These are phyloP conservation scores for Scheffersomyces lignicola DNA, from an alignment of 1,139 yeast genomes.

Conservation along the genomic window DNA sequence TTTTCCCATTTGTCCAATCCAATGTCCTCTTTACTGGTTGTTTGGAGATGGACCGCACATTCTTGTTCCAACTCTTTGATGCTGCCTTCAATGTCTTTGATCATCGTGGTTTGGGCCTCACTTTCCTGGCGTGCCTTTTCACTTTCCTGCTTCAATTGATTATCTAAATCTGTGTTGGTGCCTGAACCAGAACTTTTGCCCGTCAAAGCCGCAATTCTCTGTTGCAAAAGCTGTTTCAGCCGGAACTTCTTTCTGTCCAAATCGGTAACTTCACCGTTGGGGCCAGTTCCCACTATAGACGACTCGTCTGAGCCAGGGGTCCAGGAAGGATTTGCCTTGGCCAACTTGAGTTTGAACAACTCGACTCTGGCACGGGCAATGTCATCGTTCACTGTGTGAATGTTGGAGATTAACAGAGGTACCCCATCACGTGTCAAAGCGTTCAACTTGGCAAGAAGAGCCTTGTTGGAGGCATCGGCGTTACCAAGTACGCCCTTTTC, in stretches of 20 bases:
- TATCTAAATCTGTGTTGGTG: constrained; percentile 53
- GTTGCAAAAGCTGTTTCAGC: constrained; percentile 72
- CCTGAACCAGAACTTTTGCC: constrained; percentile 56
- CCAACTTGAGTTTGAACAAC: constrained; percentile 53
- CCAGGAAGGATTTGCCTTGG: constrained; percentile 64
- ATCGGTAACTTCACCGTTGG: constrained; percentile 81
- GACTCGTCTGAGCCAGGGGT: constrained; percentile 50
- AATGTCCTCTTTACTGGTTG: constrained; percentile 46
- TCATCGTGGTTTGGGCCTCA: constrained; percentile 54
- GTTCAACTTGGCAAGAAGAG: constrained; percentile 52
- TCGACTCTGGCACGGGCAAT: constrained; percentile 71
- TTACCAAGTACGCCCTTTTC: constrained; percentile 24
- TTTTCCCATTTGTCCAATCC: constrained; percentile 80
- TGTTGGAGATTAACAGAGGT: constrained; percentile 64
- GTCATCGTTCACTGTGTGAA: constrained; percentile 62
- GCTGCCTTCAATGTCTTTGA: constrained; percentile 72
- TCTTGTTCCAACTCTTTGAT: constrained; percentile 72
- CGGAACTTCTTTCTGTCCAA: constrained; percentile 76
- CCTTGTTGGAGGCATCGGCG: constrained; percentile 36
- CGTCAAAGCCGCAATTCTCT: constrained; percentile 89
- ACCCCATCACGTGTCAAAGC: constrained; percentile 61
- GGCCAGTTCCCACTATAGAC: constrained; percentile 73
- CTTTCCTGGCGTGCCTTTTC: constrained; percentile 57
- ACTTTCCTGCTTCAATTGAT: constrained; percentile 54
- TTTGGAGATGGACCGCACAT: constrained; percentile 46